Percentiles rank a stretch among this genome's conserved stretches.
These are phyloP conservation scores for Chaetomiaceae sp. DNA, from an alignment of 2,329 filamentous ascomycete species.

Conservation along the genomic window DNA sequence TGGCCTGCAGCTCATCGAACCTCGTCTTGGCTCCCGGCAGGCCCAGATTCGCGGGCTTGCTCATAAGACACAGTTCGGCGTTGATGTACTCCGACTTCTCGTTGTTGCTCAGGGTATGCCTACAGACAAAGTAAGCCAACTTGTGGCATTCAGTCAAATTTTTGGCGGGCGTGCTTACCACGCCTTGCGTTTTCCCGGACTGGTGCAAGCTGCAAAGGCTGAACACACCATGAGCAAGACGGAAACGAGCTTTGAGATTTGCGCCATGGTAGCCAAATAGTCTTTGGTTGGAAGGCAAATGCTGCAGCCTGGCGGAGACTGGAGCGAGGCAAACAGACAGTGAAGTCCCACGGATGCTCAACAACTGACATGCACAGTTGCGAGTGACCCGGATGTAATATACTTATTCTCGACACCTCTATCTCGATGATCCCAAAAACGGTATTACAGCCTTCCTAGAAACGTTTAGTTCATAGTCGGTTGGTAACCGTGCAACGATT, in stretches of 20 bases:
- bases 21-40: conserved; percentile 22
- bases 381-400: neutral
- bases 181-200: conserved; percentile 25
- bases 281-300: no score
- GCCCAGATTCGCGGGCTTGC: conserved; percentile 19
- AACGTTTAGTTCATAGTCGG: no score
- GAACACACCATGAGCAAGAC: neutral
- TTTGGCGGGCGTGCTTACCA: no score
- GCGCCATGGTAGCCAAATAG: neutral
- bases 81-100: conserved; percentile 28
- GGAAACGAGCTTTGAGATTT: neutral
- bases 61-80: conserved; percentile 30
- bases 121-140: no score
- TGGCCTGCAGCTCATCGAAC: conserved; percentile 29
- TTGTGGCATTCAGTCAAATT: no score
- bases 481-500: neutral
- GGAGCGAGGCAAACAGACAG: no score
- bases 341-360: no score
- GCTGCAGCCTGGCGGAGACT: no score
- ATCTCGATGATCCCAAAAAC: neutral
- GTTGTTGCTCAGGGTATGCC: conserved; percentile 27
- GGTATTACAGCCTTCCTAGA: no score
- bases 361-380: no score
- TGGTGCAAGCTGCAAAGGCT: conserved; percentile 11
- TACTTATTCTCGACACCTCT: neutral